Conservation (phyloP, 2,329 filamentous ascomycete genomes). For the Alternaria brassicicola region DNA sequence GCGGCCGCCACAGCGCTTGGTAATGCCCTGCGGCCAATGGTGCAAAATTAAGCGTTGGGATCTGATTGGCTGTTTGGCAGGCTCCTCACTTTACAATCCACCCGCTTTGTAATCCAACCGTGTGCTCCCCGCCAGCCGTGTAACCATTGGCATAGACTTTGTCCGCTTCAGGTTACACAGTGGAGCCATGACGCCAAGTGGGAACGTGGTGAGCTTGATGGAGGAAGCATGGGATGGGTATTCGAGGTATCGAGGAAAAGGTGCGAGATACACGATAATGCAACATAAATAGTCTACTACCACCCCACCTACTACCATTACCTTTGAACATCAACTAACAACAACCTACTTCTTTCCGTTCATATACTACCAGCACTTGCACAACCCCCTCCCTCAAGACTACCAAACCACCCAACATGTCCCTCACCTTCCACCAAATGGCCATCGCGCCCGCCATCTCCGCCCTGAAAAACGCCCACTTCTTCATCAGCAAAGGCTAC, state of each 20-base stretch:
- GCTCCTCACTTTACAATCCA: background rate
- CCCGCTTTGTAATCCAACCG: constrained; percentile 1
- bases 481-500: constrained; percentile 55
- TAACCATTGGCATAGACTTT: background rate
- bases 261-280: background rate
- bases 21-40: background rate
- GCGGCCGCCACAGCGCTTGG: background rate
- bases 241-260: background rate
- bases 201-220: background rate
- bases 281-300: background rate
- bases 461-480: constrained; percentile 51
- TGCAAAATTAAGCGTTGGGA: background rate
- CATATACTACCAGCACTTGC: background rate
- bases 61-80: background rate
- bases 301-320: background rate
- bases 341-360: background rate
- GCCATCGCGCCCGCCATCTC: constrained; percentile 53
- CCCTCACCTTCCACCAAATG: constrained; percentile 40
- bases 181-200: constrained; percentile 1
- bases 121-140: background rate
- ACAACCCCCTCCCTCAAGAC: background rate
- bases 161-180: background rate
- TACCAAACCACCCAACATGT: constrained; percentile 19
- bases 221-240: background rate
- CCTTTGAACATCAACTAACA: background rate